Evolutionary conservation across 345 rosid species (phyloP), one percentile per base, ranked within the genome.

Genomic region (Hypericum androsaemum): DNA sequence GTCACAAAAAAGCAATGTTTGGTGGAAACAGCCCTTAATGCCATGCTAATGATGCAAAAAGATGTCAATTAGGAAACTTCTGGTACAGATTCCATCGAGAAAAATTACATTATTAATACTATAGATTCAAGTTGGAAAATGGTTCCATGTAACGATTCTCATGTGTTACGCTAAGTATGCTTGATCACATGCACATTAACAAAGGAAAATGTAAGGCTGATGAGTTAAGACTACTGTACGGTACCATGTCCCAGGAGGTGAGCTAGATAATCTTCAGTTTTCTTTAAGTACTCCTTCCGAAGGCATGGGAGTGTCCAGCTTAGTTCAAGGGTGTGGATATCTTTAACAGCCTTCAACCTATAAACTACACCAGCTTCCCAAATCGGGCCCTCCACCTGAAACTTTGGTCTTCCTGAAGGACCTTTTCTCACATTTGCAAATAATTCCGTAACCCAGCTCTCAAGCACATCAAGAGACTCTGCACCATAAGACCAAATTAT

Each of bases 221-320:
- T 14, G 17, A 42, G 50, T 22, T 22, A 22, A 58, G 48, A 56
- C 16, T 53, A 7, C 39, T 6, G 64, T 57, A 54, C 54, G 69
- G 57, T 73, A 90, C 98, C 95, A 69, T 92, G 98, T 56, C 98
- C 98, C 47, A 92, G 54, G 37, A 92, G 82, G 70, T 88, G 98
- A 50, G 98, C 88, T 57, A 92, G 71, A 74, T 92, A 92, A 69
- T 85, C 97, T 74, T 92, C 97, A 6, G 96, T 68, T 74, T 92
- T 92, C 81, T 85, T 92, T 68, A 81, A 68, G 74, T 92, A 88
- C 41, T 83, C 82, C 67, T 77, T 74, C 55, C 80, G 89, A 67
- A 92, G 95, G 63, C 88, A 84, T 38, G 98, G 97, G 52, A 92
- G 73, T 39, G 84, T 77, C 97, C 98, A 92, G 39, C 81, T 66